phyloP scores from a whole-genome alignment of 2,329 filamentous ascomycete species.

The Aspergillus melleus region DNA sequence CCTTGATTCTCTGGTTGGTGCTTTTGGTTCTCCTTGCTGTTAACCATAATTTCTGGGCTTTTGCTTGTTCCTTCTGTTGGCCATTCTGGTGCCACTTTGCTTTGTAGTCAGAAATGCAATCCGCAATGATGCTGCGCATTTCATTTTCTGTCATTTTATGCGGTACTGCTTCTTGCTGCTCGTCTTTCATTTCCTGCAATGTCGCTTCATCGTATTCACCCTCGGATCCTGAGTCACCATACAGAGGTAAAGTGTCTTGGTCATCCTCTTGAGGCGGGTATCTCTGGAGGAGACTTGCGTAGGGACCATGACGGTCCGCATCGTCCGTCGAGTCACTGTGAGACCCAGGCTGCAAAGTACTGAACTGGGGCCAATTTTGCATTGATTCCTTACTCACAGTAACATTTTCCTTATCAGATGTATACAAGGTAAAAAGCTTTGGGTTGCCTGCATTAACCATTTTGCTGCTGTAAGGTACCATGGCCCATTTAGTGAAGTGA shows the following conservation, averaged over 20 bases:
- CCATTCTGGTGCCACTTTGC: conserved; percentile 60
- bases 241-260: conserved; percentile 50
- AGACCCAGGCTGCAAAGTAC: background rate
- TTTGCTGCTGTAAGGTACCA: conserved; percentile 29
- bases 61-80: conserved; percentile 55
- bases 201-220: conserved; percentile 60
- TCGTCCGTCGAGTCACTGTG: background rate
- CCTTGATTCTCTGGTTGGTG: conserved; percentile 45
- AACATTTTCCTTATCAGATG: conserved; percentile 23
- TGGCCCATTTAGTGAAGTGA: conserved; percentile 18
- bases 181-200: conserved; percentile 62
- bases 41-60: conserved; percentile 64
- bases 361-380: conserved; percentile 30
- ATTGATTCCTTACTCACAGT: conserved; percentile 28
- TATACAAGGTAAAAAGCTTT: conserved; percentile 32
- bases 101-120: conserved; percentile 53
- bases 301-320: conserved; percentile 18
- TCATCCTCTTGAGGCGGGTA: conserved; percentile 42
- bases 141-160: conserved; percentile 39
- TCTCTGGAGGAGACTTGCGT: conserved; percentile 42
- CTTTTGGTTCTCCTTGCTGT: conserved; percentile 49
- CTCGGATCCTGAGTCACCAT: conserved; percentile 56
- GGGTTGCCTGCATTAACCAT: conserved; percentile 9
- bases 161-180: conserved; percentile 32
- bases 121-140: conserved; percentile 55